Percentiles rank a stretch among this genome's conserved stretches.
Conservation (phyloP, 805 yeast genomes). For the Starmera quercuum region DNA sequence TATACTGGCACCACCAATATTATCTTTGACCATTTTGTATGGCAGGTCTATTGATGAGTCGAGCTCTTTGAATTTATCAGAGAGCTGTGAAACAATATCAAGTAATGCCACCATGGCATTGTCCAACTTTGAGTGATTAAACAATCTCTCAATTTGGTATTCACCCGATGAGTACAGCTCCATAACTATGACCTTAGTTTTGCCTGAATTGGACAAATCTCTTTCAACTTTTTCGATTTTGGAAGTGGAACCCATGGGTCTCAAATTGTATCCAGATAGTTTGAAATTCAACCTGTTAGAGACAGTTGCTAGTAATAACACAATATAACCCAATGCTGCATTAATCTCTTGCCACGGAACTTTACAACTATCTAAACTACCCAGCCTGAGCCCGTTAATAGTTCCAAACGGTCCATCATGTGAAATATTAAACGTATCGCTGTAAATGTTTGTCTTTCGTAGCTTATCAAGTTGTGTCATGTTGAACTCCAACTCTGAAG, state of each 20-base stretch:
- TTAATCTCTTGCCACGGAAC: conserved; percentile 90
- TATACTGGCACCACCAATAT: conserved; percentile 74
- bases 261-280: conserved; percentile 51
- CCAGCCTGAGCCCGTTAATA: conserved; percentile 80
- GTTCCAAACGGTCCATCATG: conserved; percentile 82
- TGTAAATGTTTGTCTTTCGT: conserved; percentile 73
- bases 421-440: conserved; percentile 75
- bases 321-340: conserved; percentile 84
- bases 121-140: conserved; percentile 73
- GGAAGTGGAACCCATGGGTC: conserved; percentile 83
- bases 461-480: conserved; percentile 61
- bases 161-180: conserved; percentile 59
- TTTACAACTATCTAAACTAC: conserved; percentile 47
- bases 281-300: conserved; percentile 46
- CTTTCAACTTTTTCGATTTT: conserved; percentile 51
- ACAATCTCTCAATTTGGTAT: conserved; percentile 59
- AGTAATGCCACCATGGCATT: conserved; percentile 74
- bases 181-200: conserved; percentile 26
- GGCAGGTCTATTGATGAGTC: conserved; percentile 64
- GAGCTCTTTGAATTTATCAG: conserved; percentile 26
- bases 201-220: conserved; percentile 27
- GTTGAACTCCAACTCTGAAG: conserved; percentile 55
- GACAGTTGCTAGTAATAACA: conserved; percentile 61
- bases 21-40: conserved; percentile 60
- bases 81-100: conserved; percentile 38